phyloP scores from a whole-genome alignment of 768 basidiomycete genomes.

The Leccinum aurantiacum region DNA sequence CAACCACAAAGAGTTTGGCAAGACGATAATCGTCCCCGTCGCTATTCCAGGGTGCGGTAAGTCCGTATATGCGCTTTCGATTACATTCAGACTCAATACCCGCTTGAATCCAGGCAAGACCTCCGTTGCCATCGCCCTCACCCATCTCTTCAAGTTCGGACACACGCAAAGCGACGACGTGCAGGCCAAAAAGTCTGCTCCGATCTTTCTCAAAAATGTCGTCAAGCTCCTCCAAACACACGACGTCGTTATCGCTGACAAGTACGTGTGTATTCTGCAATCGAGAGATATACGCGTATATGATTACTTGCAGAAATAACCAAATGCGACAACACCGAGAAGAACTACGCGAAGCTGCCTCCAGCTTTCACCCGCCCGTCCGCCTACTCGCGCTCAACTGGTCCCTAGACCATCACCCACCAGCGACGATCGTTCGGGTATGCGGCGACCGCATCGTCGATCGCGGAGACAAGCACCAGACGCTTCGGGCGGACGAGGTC shows the following conservation, averaged over 20 bases:
- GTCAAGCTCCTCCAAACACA: conserved; percentile 53
- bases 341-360: conserved; percentile 58
- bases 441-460: conserved; percentile 71
- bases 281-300: neutral
- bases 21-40: conserved; percentile 84
- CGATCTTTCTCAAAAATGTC: conserved; percentile 74
- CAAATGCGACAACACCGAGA: conserved; percentile 80
- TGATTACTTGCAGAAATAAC: conserved; percentile 66
- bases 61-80: conserved; percentile 23
- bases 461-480: conserved; percentile 87
- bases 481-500: conserved; percentile 58
- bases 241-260: conserved; percentile 90
- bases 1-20: conserved; percentile 44
- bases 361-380: conserved; percentile 48
- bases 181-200: conserved; percentile 67
- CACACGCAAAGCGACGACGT: conserved; percentile 97
- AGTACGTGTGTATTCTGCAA: conserved; percentile 46
- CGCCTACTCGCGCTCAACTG: conserved; percentile 84
- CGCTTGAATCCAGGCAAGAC: conserved; percentile 70
- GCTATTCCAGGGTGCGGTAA: conserved; percentile 92
- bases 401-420: conserved; percentile 54
- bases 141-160: conserved; percentile 78
- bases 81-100: neutral
- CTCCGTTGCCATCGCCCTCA: conserved; percentile 73
- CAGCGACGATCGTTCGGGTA: conserved; percentile 65